These are phyloP conservation scores for Lactarius quietus DNA, from an alignment of 768 basidiomycete species.

Conservation along the genomic window DNA sequence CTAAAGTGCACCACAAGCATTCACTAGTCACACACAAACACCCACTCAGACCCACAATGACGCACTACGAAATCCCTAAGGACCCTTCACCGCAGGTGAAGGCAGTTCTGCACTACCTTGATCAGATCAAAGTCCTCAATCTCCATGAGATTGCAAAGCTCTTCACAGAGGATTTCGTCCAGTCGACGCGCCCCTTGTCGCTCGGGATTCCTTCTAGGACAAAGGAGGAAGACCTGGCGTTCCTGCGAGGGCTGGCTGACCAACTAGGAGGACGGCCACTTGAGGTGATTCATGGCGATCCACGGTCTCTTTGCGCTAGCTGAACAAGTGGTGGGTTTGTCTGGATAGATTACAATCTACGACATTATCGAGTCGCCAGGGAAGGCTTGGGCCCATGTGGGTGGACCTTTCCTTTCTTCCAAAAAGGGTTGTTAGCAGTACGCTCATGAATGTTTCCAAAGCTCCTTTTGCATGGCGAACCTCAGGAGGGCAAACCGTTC, in stretches of 20 bases:
- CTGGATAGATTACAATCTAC: constrained; percentile 1
- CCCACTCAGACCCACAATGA: neutral
- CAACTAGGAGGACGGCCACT: constrained; percentile 2
- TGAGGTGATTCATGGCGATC: neutral
- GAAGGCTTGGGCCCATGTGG: constrained; percentile 11
- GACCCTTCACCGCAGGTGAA: constrained; percentile 1
- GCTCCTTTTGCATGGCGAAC: neutral
- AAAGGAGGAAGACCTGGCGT: constrained; percentile 12
- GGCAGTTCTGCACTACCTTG: constrained; percentile 8
- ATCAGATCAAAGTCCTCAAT: constrained; percentile 3
- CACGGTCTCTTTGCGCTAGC: neutral
- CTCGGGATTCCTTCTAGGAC: neutral
- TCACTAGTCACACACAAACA: neutral
- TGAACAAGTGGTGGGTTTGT: neutral
- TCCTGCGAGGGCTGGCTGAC: neutral
- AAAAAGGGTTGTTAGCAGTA: neutral
- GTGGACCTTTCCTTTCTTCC: neutral
- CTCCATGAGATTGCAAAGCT: neutral
- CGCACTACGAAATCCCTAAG: neutral
- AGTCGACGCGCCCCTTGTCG: neutral
- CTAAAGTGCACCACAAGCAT: neutral
- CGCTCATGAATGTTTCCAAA: neutral
- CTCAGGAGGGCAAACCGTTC: constrained; percentile 4
- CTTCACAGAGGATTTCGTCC: constrained; percentile 14
- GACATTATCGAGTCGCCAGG: neutral